Conservation (phyloP, 768 basidiomycete species). For the Astraeus odoratus region DNA sequence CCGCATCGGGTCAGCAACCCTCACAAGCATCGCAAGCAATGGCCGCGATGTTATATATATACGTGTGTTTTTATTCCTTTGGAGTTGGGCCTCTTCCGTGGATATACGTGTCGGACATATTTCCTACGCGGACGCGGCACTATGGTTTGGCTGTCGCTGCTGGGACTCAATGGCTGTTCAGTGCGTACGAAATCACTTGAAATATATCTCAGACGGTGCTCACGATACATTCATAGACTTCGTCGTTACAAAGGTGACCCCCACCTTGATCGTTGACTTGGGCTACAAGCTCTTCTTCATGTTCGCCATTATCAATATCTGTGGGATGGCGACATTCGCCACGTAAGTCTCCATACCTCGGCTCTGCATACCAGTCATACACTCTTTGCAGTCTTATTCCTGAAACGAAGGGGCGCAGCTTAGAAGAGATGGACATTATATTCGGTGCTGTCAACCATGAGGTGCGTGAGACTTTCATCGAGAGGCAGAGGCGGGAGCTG, state of each 20-base stretch:
- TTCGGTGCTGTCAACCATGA: slow-evolving; percentile 55
- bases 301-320: slow-evolving; percentile 66
- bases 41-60: slow-evolving; percentile 84
- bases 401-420: slow-evolving; percentile 51
- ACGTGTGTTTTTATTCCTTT: slow-evolving; percentile 83
- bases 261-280: slow-evolving; percentile 47
- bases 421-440: slow-evolving; percentile 52
- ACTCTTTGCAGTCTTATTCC: slow-evolving; percentile 40
- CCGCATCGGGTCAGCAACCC: slow-evolving; percentile 22
- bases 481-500: slow-evolving; percentile 33
- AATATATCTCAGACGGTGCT: slow-evolving; percentile 31
- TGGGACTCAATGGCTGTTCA: slow-evolving; percentile 80
- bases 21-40: slow-evolving; percentile 61
- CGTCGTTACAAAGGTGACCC: slow-evolving; percentile 61
- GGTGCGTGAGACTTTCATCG: slow-evolving; percentile 47
- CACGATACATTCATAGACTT: slow-evolving; percentile 43
- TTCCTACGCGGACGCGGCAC: slow-evolving; percentile 77
- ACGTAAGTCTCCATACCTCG: slow-evolving; percentile 33
- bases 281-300: slow-evolving; percentile 71
- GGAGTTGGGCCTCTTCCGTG: slow-evolving; percentile 71
- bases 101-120: slow-evolving; percentile 77
- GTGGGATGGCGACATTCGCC: slow-evolving; percentile 64
- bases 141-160: slow-evolving; percentile 73
- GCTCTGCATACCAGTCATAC: neutral
- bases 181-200: slow-evolving; percentile 45